Base-by-base conservation (phyloP, 805 yeast species). In the Candida ascalaphidarum region DNA sequence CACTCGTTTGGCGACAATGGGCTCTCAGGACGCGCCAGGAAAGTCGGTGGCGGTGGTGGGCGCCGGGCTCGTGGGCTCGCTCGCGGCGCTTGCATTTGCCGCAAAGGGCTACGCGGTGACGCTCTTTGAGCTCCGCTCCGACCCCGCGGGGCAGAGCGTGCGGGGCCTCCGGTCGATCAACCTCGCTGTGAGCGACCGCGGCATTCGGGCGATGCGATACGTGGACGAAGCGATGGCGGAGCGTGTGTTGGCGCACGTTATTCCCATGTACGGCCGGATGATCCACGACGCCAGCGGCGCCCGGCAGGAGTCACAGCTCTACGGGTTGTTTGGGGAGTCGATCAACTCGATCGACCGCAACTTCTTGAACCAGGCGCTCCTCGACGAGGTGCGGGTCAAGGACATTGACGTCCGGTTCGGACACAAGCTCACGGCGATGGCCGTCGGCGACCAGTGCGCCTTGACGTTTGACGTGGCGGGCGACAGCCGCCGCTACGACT, bases 251-350 rank as follows among this genome's bases (percentile, higher is more conserved):
- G 54, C 61, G 18, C 70, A 71, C 23, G 70, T 82, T 14, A 79
- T 83, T 15, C 96, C 96, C 2, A 82, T 88, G 89, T 58, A 70
- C 23, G 96, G 95, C 2, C 63, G 96, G 23, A 85, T 86, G 96
- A 76, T 88, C 33, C 96, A 88, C 51, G 79, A 78, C 30, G 27
- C 55, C 10, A 43, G 62, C 9, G 95, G 94, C 0, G 37, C 40
- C 7, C 50, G 54, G 13, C 77, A 75, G 47, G 75, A 69, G 37
- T 62, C 81, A 17, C 95, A 86, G 44, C 40, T 60, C 25, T 88
- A 88, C 50, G 96, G 95, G 4, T 57, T 84, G 7, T 71, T 74
- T 41, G 94, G 94, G 9, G 94, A 84, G 52, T 58, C 74, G 23
- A 88, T 86, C 50, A 83, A 86, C 51, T 82, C 95, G 0, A 84